Base-by-base conservation (phyloP, 768 basidiomycete genomes). In the Amanita phalloides region DNA sequence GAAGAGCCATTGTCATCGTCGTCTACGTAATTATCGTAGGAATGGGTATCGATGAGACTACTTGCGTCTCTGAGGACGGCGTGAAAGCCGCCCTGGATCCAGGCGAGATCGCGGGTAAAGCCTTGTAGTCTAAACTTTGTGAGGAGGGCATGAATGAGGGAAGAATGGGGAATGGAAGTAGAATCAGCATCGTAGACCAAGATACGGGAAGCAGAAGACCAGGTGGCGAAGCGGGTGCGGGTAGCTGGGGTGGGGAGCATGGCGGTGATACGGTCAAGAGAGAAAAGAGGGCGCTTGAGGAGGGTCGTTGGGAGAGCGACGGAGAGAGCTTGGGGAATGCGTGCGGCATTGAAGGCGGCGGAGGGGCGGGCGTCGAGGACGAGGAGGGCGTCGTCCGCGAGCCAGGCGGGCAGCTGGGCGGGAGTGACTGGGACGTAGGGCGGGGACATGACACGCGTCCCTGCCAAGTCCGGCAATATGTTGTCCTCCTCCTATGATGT, bases 271-370 rank as follows among this genome's bases (percentile, higher is more conserved):
- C 82, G 82, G 38, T 80, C 72, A 7, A 95, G 75, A 25, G 88
- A 84, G 70, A 92, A 95, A 3, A 84, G 74, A 1, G 92, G 92
- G 0, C 94, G 83, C 56, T 91, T 92, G 62, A 98, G 83, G 20
- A 97, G 83, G 0, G 93, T 97, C 2, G 94, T 92, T 1, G 95
- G 94, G 4, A 96, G 88, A 44, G 88, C 89, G 55, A 98, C 78
- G 45, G 90, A 90, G 49, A 96, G 70, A 6, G 92, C 84, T 45
- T 67, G 60, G 37, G 76, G 75, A 28, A 96, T 58, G 46, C 91
- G 84, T 21, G 82, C 81, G 7, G 75, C 61, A 5, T 79, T 67
- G 64, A 80, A 85, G 6, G 84, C 79, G 14, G 84, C 83, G 66
- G 89, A 87, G 9, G 91, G 83, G 0, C 94, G 81, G 49, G 97